Conservation (phyloP, 2,329 filamentous ascomycete genomes). For the Dothiorella sarmentorum region DNA sequence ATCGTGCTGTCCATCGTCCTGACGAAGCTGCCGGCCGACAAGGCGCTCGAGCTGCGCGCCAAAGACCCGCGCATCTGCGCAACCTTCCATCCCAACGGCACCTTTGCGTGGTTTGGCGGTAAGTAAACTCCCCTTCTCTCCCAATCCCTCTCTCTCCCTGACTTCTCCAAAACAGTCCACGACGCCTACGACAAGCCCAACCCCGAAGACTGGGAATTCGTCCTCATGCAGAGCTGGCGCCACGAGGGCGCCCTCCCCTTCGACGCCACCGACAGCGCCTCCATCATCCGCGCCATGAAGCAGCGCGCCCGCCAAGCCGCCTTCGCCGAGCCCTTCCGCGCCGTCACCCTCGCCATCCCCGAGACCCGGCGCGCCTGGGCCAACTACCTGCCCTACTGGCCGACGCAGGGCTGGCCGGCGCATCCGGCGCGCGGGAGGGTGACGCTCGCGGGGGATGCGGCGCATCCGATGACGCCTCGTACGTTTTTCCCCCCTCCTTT, state of each 20-base stretch:
- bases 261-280: neutral
- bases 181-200: conserved; percentile 30
- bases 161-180: neutral
- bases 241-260: conserved; percentile 30
- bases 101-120: conserved; percentile 30
- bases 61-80: conserved; percentile 46
- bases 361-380: conserved; percentile 34
- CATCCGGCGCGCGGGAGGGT: conserved; percentile 29
- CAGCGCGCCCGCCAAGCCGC: conserved; percentile 35
- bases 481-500: neutral
- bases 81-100: conserved; percentile 43
- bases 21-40: conserved; percentile 40
- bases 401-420: conserved; percentile 33
- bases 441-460: conserved; percentile 40
- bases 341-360: conserved; percentile 36
- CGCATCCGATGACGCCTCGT: conserved; percentile 41
- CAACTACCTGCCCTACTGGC: conserved; percentile 35
- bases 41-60: conserved; percentile 42
- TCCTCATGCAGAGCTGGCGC: conserved; percentile 50
- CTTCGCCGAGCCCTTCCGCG: conserved; percentile 39
- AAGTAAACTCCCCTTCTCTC: conserved; percentile 17
- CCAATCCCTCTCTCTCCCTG: neutral
- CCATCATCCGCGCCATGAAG: conserved; percentile 31
- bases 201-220: conserved; percentile 45
- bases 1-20: conserved; percentile 47